Percentiles rank a stretch among this genome's conserved stretches.
Conservation (phyloP, 345 rosid genomes). For the Viola odorata region DNA sequence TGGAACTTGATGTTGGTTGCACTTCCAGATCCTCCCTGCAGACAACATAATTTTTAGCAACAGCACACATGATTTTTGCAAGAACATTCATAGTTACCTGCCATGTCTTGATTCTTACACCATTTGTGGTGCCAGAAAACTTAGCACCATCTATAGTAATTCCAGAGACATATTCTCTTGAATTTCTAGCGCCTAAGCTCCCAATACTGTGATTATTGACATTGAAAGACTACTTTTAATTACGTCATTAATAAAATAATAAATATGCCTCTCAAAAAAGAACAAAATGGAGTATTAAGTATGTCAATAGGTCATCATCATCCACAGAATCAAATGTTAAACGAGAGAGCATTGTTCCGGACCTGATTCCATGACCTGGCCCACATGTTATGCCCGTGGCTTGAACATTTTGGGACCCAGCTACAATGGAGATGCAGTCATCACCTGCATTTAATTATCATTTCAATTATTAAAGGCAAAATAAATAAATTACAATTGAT, state of each 20-base stretch:
- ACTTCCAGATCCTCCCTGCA: constrained; percentile 88
- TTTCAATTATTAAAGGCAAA: background rate
- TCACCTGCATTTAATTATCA: constrained; percentile 43
- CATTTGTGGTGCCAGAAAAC: constrained; percentile 62
- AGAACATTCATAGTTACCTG: no score
- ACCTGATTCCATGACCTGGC: constrained; percentile 81
- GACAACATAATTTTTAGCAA: background rate
- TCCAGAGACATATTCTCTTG: constrained; percentile 60
- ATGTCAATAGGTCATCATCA: no score
- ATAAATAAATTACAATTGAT: background rate
- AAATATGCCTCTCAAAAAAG: no score
- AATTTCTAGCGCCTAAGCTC: constrained; percentile 54
- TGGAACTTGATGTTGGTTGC: constrained; percentile 67
- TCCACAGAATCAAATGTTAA: no score
- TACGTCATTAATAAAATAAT: no score
- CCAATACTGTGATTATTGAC: constrained; percentile 47
- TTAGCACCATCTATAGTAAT: constrained; percentile 60
- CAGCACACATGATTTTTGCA: background rate
- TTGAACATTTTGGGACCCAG: constrained; percentile 47
- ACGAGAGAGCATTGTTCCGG: no score
- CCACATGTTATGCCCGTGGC: constrained; percentile 51
- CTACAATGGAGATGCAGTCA: constrained; percentile 69
- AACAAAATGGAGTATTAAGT: no score
- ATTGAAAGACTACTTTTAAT: background rate
- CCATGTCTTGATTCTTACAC: constrained; percentile 88